Evolutionary conservation across 176 grass and related monocot genomes (phyloP), one percentile per base, ranked within the genome.

Genomic region (Dendrocalamus sinicus): DNA sequence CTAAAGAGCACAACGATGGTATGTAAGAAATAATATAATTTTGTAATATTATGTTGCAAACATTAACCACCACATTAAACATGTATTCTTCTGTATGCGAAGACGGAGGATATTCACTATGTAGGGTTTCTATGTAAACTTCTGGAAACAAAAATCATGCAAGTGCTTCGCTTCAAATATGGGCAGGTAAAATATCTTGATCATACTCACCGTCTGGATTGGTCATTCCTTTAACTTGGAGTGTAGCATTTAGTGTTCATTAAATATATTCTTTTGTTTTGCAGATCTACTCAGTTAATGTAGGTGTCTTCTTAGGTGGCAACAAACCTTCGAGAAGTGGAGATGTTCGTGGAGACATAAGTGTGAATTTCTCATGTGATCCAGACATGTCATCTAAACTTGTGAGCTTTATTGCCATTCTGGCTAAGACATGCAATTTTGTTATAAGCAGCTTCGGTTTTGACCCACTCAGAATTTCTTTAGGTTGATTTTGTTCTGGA

Each of bases 131-230:
- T 96, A 32, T 92, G 88, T 92, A 99, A 99, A 91, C 96, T 99
- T 92, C 81, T 99, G 54, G 96, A 99, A 84, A 96, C 92, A 79
- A 99, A 69, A 92, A 96, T 99, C 69, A 94, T 96, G 92, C 96
- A 96, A 94, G 93, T 99, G 72, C 96, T 99, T 76, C 93, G 93
- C 40, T 99, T 99, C 85, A 99, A 99, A 88, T 95, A 96, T 92
- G 96, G 96, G 6, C 96, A 99, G 94, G 96, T 81, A 81, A 54
- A 66, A 87, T 55, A 20, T 89, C 85, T 45, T 86, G 19, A 46
- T 71, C 77, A n/a, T 70, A 24, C 35, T 17, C 30, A 82, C 40
- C 4, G 67, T 78, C 46, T 81, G 71, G 70, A 61, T 87, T 55
- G 55, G 71, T 67, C 14, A 75, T 75, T 75, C 15, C 16, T 64